A percentile compares a stretch with the other conserved stretches of the same genome.
Conservation (phyloP, 257 asterid genomes). For the Gentiana dahurica region DNA sequence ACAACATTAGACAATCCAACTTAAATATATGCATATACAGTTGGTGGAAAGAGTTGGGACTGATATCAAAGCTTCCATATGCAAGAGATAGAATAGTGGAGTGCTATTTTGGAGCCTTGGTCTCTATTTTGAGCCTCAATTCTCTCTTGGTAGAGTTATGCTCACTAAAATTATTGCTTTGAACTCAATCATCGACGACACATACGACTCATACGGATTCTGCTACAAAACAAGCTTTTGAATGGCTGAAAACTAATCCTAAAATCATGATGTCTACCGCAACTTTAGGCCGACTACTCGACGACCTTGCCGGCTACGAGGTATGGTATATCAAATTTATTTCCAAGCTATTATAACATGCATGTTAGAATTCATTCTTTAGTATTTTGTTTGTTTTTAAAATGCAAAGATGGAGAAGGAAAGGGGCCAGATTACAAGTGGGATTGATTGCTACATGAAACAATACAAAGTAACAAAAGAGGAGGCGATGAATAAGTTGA, state of each 20-base stretch:
- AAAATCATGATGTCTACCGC: conserved; percentile 6
- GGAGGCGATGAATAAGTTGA: conserved; percentile 28
- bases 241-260: background rate
- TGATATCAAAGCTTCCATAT: conserved; percentile 5
- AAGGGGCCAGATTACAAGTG: conserved; percentile 39
- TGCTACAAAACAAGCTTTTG: background rate
- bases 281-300: background rate
- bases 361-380: background rate
- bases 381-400: background rate
- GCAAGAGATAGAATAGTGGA: conserved; percentile 8
- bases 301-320: conserved; percentile 4
- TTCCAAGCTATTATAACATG: too few species aligned
- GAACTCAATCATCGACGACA: conserved; percentile 5
- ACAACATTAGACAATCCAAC: too few species aligned
- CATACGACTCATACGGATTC: conserved; percentile 6
- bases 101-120: conserved; percentile 8
- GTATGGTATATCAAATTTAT: background rate
- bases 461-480: conserved; percentile 22
- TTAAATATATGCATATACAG: background rate
- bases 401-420: conserved; percentile 29
- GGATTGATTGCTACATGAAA: conserved; percentile 41
- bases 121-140: conserved; percentile 2
- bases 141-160: background rate
- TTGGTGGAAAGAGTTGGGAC: conserved; percentile 8
- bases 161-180: background rate